Evolutionary conservation across 768 basidiomycete genomes (phyloP).

Genomic region (Obba rivulosa): DNA sequence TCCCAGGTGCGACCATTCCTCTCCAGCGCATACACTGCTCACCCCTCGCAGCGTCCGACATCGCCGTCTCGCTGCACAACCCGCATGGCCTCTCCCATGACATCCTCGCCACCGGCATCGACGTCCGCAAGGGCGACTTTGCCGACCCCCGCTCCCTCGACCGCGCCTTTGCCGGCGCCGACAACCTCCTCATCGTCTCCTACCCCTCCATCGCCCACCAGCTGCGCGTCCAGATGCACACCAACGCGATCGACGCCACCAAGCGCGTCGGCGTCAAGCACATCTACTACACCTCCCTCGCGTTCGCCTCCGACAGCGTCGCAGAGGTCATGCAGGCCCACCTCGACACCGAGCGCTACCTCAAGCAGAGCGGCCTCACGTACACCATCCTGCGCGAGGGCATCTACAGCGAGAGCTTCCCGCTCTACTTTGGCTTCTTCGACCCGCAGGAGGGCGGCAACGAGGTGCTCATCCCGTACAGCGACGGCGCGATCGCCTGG

Average conservation of each 20-base stretch:
- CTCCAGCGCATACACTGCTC: too few species aligned
- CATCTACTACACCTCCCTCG: slow-evolving; percentile 32
- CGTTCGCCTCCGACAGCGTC: slow-evolving; percentile 23
- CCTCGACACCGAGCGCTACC: slow-evolving; percentile 27
- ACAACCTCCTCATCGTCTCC: slow-evolving; percentile 30
- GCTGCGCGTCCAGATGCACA: slow-evolving; percentile 24
- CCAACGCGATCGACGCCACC: slow-evolving; percentile 31
- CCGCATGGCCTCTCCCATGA: slow-evolving; percentile 21
- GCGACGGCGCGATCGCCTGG: slow-evolving; percentile 33
- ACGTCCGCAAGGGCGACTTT: slow-evolving; percentile 28
- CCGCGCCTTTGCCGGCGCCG: slow-evolving; percentile 27
- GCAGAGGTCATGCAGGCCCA: slow-evolving; percentile 30
- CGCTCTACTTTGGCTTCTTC: slow-evolving; percentile 27
- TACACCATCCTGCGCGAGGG: slow-evolving; percentile 32
- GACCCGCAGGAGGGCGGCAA: slow-evolving; percentile 15
- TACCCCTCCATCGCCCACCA: slow-evolving; percentile 28
- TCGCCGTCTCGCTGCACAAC: slow-evolving; percentile 29
- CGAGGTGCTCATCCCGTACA: slow-evolving; percentile 24
- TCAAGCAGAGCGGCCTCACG: slow-evolving; percentile 26
- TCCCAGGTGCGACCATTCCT: slow-evolving; percentile 14
- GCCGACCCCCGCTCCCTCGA: slow-evolving; percentile 25
- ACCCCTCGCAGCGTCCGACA: slow-evolving; percentile 14
- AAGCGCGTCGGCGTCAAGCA: slow-evolving; percentile 25
- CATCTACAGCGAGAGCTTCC: slow-evolving; percentile 29
- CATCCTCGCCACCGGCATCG: slow-evolving; percentile 17